Evolutionary conservation across 78 protist species (phyloP), one percentile per base, ranked within the genome.

Genomic region (Emiliania huxleyi): DNA sequence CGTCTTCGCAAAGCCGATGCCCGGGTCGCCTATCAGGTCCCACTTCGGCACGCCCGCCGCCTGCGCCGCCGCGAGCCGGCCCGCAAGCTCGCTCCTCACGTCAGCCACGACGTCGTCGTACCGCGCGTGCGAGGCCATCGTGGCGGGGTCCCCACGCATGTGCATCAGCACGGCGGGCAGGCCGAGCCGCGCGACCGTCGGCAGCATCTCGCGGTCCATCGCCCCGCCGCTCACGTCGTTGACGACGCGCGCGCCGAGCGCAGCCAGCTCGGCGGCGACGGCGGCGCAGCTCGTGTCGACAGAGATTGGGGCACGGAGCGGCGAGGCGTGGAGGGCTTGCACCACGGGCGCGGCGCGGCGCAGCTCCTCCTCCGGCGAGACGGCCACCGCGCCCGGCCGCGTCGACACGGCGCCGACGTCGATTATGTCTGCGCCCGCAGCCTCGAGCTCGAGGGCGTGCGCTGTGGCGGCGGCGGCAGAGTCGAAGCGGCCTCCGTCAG

Each of bases 341-440:
- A 96, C 55, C 2, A 95, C 62, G 23, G 96, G 96, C 21, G 93
- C 29, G 8, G 93, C 95, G 69, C 96, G 91, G 44, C 48, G 88
- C 8, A 90, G 35, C 91, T 96, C 97, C 92, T 84, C 93, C 21
- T 94, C 95, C 15, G 73, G 75, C 40, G 75, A 69, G 55, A 96
- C 90, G 42, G 40, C 56, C 22, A 2, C 55, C 1, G 97, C 96
- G 46, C 94, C 94, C 2, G 97, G 97, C 42, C 96, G 91, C 25
- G 96, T 95, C 23, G 96, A 94, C 56, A 92, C 96, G 22, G 95
- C 97, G 23, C 97, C 97, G 22, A 96, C 77, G 79, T 96, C 97
- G 43, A 96, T 84, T 5, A 96, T 69, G 90, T 94, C 96, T 1
- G 96, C 75, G 38, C 97, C 96, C n/a, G 1, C 38, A 1, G 19